Percentiles rank a stretch among this genome's conserved stretches.
Conservation (phyloP, 2,329 filamentous ascomycete genomes). For the Ceratocystis papillata region DNA sequence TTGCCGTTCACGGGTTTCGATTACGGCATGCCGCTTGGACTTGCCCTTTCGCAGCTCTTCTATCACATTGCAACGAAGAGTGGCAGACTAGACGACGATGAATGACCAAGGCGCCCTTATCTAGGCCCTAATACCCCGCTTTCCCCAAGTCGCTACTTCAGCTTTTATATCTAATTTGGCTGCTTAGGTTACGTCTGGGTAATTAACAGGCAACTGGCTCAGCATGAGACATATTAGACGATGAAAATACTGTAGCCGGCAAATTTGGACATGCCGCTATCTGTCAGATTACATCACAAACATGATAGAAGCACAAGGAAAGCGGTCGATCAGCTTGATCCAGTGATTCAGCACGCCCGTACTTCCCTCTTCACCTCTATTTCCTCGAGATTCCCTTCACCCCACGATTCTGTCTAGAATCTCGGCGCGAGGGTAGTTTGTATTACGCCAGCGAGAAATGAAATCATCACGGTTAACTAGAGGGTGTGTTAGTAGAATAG, state of each 20-base stretch:
- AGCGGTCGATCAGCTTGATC: background rate
- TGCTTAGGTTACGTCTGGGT: background rate
- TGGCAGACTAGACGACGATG: too few species aligned
- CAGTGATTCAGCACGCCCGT: background rate
- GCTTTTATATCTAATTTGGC: background rate
- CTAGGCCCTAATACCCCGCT: background rate
- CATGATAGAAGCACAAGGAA: background rate
- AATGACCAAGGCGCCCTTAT: too few species aligned
- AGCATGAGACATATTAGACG: background rate
- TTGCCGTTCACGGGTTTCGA: too few species aligned
- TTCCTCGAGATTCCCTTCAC: background rate
- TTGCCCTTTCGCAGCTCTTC: too few species aligned
- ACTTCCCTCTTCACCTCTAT: background rate
- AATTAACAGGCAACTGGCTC: background rate
- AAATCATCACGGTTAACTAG: constrained; percentile 72
- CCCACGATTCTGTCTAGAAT: constrained; percentile 29
- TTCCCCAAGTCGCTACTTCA: background rate
- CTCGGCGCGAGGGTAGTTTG: constrained; percentile 47
- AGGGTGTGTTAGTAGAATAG: constrained; percentile 8
- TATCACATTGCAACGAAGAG: too few species aligned
- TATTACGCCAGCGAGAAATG: constrained; percentile 62
- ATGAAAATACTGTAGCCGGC: background rate
- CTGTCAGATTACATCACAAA: background rate
- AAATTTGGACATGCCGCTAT: too few species aligned
- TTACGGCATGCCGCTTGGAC: too few species aligned